Conservation (phyloP, 106 monocot genomes). For the Allium cepa region DNA sequence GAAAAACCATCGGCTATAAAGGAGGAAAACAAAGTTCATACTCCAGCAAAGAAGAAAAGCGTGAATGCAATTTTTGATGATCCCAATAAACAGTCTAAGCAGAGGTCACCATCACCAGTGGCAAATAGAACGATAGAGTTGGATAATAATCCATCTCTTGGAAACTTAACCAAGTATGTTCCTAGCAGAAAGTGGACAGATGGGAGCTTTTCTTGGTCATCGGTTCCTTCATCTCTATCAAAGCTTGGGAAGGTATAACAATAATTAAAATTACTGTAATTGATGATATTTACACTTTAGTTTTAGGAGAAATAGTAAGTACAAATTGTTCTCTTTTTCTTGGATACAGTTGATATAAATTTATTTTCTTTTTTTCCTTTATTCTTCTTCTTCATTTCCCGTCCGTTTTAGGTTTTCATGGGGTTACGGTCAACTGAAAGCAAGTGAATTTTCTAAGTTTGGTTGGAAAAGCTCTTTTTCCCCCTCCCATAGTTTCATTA, state of each 20-base stretch:
- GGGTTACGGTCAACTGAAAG: too few relatives aligned
- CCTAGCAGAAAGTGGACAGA: conserved; percentile 54
- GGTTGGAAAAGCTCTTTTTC: too few relatives aligned
- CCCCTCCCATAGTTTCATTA: too few relatives aligned
- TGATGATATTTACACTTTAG: too few relatives aligned
- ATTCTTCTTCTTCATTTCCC: too few relatives aligned
- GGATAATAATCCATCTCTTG: conserved; percentile 10
- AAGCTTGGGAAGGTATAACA: conserved; percentile 77
- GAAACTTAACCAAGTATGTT: too few relatives aligned
- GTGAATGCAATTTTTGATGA: conserved; percentile 22
- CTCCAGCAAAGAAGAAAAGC: conserved; percentile 30
- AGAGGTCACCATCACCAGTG: conserved; percentile 4
- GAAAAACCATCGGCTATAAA: conserved; percentile 35
- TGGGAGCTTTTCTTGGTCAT: conserved; percentile 56
- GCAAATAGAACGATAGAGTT: conserved; percentile 40
- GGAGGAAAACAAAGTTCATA: conserved; percentile 36
- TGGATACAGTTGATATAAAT: too few relatives aligned
- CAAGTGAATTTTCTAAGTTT: too few relatives aligned
- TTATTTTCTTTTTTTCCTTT: too few relatives aligned
- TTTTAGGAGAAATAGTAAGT: too few relatives aligned
- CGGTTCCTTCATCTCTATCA: conserved; percentile 49
- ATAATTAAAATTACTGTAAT: background rate
- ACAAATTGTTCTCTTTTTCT: too few relatives aligned
- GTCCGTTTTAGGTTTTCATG: too few relatives aligned
- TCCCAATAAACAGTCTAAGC: conserved; percentile 25